Conservation (phyloP, 202 grass and related monocot species). For the Brachypodium distachyon region DNA sequence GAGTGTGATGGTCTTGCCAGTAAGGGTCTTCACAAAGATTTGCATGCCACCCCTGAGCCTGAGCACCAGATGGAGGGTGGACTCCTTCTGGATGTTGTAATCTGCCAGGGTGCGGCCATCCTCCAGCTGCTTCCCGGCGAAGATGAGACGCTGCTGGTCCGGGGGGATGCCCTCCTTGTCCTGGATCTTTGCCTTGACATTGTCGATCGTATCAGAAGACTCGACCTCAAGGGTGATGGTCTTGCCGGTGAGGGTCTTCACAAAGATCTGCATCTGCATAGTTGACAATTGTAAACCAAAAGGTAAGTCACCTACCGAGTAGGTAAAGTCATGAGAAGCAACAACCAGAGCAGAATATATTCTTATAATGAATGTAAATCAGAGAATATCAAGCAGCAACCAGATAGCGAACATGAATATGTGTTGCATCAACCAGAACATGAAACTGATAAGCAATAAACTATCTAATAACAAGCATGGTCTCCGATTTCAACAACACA, state of each 20-base stretch:
- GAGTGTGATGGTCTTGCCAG: conserved; percentile 32
- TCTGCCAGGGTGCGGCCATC: not conserved
- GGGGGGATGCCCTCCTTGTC: conserved; percentile 66
- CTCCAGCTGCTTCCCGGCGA: not conserved
- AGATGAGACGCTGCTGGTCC: conserved; percentile 63
- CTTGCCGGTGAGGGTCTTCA: conserved; percentile 76
- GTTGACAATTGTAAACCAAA: not conserved
- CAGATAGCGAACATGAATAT: not conserved
- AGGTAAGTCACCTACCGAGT: not conserved
- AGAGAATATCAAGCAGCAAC: no score
- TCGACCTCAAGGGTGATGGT: conserved; percentile 67
- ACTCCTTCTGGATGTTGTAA: no score
- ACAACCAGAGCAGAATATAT: no score
- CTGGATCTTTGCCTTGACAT: conserved; percentile 62
- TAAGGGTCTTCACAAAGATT: conserved; percentile 41
- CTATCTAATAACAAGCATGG: no score
- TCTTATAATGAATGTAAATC: not conserved
- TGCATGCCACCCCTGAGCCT: conserved; percentile 34
- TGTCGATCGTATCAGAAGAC: not conserved
- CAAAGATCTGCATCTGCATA: not conserved
- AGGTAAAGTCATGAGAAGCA: not conserved
- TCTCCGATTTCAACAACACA: no score
- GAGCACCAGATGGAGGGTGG: not conserved
- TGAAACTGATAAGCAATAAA: no score
- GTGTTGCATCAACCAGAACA: no score